Evolutionary conservation across 2,329 filamentous ascomycete genomes (phyloP), one percentile per base, ranked within the genome.

Genomic region (Phialophora verrucosa): DNA sequence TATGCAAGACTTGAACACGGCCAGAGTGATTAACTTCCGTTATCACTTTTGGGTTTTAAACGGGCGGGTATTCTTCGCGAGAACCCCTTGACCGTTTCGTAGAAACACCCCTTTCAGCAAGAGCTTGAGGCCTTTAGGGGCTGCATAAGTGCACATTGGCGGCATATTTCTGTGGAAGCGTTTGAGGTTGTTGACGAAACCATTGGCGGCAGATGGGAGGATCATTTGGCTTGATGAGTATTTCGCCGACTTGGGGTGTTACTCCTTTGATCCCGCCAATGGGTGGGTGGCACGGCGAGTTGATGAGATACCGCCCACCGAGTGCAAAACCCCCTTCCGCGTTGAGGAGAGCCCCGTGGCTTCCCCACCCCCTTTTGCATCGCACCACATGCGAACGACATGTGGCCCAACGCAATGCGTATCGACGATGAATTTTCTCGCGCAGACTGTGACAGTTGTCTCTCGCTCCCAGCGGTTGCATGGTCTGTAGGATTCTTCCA

Each of bases 371-470:
- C 59, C 49, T 53, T 61, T 61, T 54, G 20, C 27, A 42, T 17
- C 11, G 49, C 59, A 61, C 25, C 59, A 44, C 29, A 53, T 42
- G 29, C 23, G 59, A 31, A 53, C 31, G 59, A 61, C 59, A 61
- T 51, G 23, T 53, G 31, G 44, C 47, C 53, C 29, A 25, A 51
- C 20, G 44, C 59, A 61, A 29, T 23, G 35, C 29, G 58, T 54
- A 53, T 61, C 59, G 47, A 42, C 44, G 59, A 44, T 53, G 59
- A 51, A 53, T 10, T 12, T 42, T 14, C 51, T 59, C 4, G 29
- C 4, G 27, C 59, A 53, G 17, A 20, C 29, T 27, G 31, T 6
- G 57, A 23, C 20, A 20, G 17, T 4, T n/a, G 29, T 55, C 7
- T 27, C 44, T 60, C 58, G 44, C 44, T 60, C 32, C 31, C 31